A percentile compares a stretch with the other conserved stretches of the same genome.
phyloP scores from a whole-genome alignment of 2,329 filamentous ascomycete species.

The Nemania sp. region DNA sequence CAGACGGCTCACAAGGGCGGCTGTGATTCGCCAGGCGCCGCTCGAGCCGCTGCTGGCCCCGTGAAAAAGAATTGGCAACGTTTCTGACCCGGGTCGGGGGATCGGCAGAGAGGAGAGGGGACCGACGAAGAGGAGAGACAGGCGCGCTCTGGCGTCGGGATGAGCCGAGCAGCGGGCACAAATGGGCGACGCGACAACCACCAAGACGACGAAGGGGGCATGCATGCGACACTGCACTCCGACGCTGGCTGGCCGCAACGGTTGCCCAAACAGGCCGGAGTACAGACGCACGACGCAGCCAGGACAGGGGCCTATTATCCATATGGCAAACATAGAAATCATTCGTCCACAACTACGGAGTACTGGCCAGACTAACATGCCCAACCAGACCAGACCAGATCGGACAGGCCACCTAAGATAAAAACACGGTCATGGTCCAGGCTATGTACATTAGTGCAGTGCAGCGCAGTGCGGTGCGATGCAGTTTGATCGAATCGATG shows the following conservation, averaged over 20 bases:
- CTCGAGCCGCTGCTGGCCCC: constrained; percentile 24
- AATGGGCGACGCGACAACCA: no score
- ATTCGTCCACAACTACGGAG: no score
- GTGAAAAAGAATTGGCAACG: neutral
- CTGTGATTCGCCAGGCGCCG: constrained; percentile 34
- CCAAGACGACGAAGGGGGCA: neutral
- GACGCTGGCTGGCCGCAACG: constrained; percentile 23
- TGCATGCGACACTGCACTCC: constrained; percentile 25
- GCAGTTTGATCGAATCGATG: no score
- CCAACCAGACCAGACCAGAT: no score
- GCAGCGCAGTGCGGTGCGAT: no score
- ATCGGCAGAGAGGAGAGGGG: constrained; percentile 13
- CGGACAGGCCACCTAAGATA: no score
- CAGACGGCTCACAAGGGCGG: constrained; percentile 30
- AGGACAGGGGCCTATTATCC: neutral
- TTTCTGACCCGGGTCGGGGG: constrained; percentile 4
- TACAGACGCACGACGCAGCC: constrained; percentile 11
- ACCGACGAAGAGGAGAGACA: neutral
- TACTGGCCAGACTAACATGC: no score
- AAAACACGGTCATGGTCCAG: no score
- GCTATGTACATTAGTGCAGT: no score
- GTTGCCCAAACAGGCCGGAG: constrained; percentile 17
- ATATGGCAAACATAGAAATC: no score
- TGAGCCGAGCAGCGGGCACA: constrained; percentile 25
- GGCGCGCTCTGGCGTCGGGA: constrained; percentile 21